These are phyloP conservation scores for Echites panduratus DNA, from an alignment of 257 asterid species.

Conservation along the genomic window DNA sequence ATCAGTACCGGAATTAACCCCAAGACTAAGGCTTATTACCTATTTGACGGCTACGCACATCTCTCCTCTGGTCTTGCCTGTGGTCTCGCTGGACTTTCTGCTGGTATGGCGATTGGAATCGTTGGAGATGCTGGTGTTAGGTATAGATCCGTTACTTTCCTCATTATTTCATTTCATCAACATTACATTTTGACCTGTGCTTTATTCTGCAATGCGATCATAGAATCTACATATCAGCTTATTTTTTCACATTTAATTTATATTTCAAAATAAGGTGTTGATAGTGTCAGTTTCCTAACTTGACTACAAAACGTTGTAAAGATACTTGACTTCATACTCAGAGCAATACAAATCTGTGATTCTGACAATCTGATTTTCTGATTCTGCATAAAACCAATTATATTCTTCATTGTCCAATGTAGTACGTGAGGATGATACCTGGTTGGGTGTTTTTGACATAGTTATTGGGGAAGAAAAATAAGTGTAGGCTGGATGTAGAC, in stretches of 20 bases:
- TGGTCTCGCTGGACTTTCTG: constrained; percentile 81
- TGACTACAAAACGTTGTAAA: not conserved
- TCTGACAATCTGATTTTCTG: not conserved
- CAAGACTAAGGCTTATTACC: constrained; percentile 69
- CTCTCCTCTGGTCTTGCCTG: constrained; percentile 76
- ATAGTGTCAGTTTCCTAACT: not conserved
- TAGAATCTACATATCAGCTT: not conserved
- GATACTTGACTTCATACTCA: not conserved
- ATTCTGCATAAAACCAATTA: not conserved
- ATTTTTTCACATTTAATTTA: constrained; percentile 3
- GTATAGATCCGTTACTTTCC: constrained; percentile 25
- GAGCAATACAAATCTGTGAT: not conserved
- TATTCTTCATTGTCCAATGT: not conserved
- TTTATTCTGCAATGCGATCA: not conserved
- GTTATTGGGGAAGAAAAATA: too few relatives aligned
- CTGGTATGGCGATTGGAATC: constrained; percentile 86
- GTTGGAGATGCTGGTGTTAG: constrained; percentile 93
- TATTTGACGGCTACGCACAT: constrained; percentile 83
- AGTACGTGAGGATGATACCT: not conserved
- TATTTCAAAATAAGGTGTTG: not conserved
- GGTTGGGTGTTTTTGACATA: too few relatives aligned
- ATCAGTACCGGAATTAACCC: constrained; percentile 84
- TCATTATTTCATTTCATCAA: not conserved
- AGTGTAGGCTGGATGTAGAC: too few relatives aligned
- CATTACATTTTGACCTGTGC: not conserved